Percentiles rank a stretch among this genome's conserved stretches.
Evolutionary conservation across 345 rosid genomes (phyloP).

Genomic region (Eucalyptus erythrocorys): DNA sequence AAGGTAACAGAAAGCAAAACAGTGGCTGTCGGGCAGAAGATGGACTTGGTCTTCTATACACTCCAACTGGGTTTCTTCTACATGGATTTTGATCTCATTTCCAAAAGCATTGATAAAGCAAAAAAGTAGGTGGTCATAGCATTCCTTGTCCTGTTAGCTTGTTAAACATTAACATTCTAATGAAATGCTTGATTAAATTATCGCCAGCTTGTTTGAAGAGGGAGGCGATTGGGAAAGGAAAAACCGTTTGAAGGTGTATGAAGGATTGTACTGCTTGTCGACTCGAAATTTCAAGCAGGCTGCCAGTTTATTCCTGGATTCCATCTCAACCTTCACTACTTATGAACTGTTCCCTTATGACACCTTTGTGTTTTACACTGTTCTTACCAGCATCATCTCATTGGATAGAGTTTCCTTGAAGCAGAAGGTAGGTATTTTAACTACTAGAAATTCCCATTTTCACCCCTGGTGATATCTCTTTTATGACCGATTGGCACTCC

Average conservation of each 20-base stretch:
- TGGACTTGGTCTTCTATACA: conserved; percentile 90
- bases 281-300: conserved; percentile 91
- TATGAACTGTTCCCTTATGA: conserved; percentile 89
- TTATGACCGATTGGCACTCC: background rate
- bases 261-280: conserved; percentile 93
- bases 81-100: conserved; percentile 91
- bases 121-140: conserved; percentile 46
- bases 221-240: conserved; percentile 99
- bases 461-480: background rate
- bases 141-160: background rate
- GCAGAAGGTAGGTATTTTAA: conserved; percentile 59
- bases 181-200: conserved; percentile 39
- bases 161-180: background rate
- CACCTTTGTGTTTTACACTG: conserved; percentile 91
- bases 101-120: conserved; percentile 96
- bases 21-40: conserved; percentile 96
- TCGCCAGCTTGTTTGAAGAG: conserved; percentile 98
- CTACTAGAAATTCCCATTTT: background rate
- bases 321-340: conserved; percentile 97
- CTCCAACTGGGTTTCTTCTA: conserved; percentile 85
- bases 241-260: conserved; percentile 93
- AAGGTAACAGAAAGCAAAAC: conserved; percentile 95
- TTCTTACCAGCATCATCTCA: conserved; percentile 86
- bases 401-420: conserved; percentile 93
- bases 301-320: conserved; percentile 80